A percentile compares a stretch with the other conserved stretches of the same genome.
phyloP scores from a whole-genome alignment of 768 basidiomycete species.

The Phanerochaete carnosa region DNA sequence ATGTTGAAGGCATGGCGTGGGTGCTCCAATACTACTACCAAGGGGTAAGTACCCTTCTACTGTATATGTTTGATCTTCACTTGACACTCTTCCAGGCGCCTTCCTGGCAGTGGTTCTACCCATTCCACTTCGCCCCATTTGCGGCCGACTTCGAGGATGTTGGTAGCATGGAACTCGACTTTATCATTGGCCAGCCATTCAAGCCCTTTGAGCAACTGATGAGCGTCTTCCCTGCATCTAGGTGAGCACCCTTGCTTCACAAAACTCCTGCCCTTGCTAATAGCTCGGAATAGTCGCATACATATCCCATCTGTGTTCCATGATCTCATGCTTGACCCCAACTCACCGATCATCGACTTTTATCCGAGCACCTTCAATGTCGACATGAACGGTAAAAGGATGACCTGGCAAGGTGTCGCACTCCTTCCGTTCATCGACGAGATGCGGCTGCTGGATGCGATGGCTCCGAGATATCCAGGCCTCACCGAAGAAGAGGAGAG shows the following conservation, averaged over 20 bases:
- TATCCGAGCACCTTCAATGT: slow-evolving; percentile 91
- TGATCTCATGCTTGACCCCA: slow-evolving; percentile 76
- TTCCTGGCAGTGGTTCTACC: slow-evolving; percentile 99
- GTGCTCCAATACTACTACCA: slow-evolving; percentile 98
- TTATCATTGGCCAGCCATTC: slow-evolving; percentile 83
- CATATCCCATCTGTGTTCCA: slow-evolving; percentile 91
- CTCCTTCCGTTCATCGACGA: slow-evolving; percentile 94
- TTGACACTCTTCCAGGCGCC: slow-evolving; percentile 51
- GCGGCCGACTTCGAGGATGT: slow-evolving; percentile 90
- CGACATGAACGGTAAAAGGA: slow-evolving; percentile 99
- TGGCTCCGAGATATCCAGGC: slow-evolving; percentile 60
- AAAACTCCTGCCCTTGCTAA: slow-evolving; percentile 5
- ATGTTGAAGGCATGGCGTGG: slow-evolving; percentile 94
- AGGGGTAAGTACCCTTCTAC: slow-evolving; percentile 59
- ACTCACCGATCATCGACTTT: slow-evolving; percentile 94
- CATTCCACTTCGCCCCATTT: slow-evolving; percentile 97
- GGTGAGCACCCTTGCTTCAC: slow-evolving; percentile 41
- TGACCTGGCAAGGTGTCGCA: slow-evolving; percentile 99
- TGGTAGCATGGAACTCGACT: slow-evolving; percentile 73
- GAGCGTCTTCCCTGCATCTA: slow-evolving; percentile 95
- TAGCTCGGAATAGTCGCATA: slow-evolving; percentile 55
- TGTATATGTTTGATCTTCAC: slow-evolving; percentile 1
- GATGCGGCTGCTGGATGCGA: slow-evolving; percentile 77
- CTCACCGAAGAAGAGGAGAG: slow-evolving; percentile 79
- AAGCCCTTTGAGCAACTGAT: slow-evolving; percentile 97